These are phyloP conservation scores for Cladophialophora carrionii DNA, from an alignment of 2,329 filamentous ascomycete genomes.

Conservation along the genomic window DNA sequence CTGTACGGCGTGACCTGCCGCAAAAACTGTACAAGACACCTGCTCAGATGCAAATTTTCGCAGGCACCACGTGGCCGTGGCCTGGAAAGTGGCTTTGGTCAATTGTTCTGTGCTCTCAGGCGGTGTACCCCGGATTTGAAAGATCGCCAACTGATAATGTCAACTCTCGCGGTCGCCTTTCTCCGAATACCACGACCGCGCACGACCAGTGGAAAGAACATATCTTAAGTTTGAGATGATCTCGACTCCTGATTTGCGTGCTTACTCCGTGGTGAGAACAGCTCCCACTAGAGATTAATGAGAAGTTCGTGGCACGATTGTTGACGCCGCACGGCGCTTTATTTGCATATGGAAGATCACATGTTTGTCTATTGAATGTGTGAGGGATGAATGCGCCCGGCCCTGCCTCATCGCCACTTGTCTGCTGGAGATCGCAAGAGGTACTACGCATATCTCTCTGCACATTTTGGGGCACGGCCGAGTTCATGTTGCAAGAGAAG, in stretches of 20 bases:
- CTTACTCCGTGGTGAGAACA: background rate
- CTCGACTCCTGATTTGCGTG: background rate
- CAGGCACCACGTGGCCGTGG: background rate
- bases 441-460: background rate
- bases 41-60: background rate
- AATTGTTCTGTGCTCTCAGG: background rate
- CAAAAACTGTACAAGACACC: background rate
- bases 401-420: background rate
- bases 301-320: background rate
- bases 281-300: background rate
- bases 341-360: background rate
- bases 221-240: background rate
- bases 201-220: background rate
- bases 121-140: slow-evolving; percentile 1
- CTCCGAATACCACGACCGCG: background rate
- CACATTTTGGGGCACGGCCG: background rate
- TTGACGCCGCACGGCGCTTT: background rate
- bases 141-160: background rate
- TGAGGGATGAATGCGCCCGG: too few species aligned
- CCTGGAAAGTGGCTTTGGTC: background rate
- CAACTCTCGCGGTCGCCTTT: background rate
- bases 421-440: background rate
- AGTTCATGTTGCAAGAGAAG: background rate
- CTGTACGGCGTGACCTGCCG: too few species aligned
- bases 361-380: background rate